Evolutionary conservation across 192 early-diverging fungal genomes (phyloP), one percentile per base, ranked within the genome.

Genomic region (Chytriomyces confervae): DNA sequence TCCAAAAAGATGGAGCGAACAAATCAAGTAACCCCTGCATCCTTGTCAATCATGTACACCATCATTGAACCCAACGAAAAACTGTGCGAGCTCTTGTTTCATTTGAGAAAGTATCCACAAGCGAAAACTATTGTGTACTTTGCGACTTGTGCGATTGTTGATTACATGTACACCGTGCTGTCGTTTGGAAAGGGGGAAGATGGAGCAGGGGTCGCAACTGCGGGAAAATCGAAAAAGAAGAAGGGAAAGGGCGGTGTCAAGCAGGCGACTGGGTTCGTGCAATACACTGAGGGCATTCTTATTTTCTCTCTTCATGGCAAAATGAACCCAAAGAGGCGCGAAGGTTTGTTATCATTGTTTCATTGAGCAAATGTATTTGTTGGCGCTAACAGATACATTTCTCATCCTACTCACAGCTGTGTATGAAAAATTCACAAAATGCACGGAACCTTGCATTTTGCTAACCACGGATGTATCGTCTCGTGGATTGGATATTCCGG

Each of bases 401-500:
- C 36, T 47, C 80, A 36, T 47, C 2, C 24, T 13, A n/a, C 20
- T 11, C 13, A 75, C 48, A 76, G 86, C 91, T 2, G 93, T 93
- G 0, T 98, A 92, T 80, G 86, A 91, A 43, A 84, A 90, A 23
- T 98, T 95, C 67, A 86, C 90, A 0, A 68, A 82, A 20, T 80
- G 93, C 11, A 88, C 94, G 29, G 48, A 88, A 11, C 88, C 89
- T 46, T 92, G 91, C n/a, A 75, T 98, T 18, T 81, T 99, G 71
- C 76, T 99, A 9, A 96, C 94, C 80, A 99, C 96, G 6, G 97
- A 99, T 86, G 93, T 99, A 47, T 96, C 97, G 5, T 93, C 95
- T 5, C 90, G 97, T 27, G 97, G 97, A 11, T 78, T 99, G 60
- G 97, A 99, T 83, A 92, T 98, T 70, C 96, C 96, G 0, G 94